Evolutionary conservation across 805 yeast species (phyloP).

Genomic region (Candida berthetii): DNA sequence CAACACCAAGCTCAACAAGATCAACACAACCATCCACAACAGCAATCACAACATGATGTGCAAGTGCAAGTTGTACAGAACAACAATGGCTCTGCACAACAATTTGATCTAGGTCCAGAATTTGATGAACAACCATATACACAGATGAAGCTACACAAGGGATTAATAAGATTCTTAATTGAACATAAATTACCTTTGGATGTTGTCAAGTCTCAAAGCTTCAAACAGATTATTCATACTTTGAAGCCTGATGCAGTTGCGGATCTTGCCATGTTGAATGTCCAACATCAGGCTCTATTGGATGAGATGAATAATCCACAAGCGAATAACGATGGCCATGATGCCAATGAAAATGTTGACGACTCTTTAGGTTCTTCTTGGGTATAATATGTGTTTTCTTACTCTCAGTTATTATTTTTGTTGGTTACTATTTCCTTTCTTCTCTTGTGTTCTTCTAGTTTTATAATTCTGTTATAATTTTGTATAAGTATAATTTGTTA

Average conservation of each 20-base stretch:
- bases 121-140: slow-evolving; percentile 39
- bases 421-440: too few relatives aligned
- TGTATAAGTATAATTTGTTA: too few relatives aligned
- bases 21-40: slow-evolving; percentile 1
- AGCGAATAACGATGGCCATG: not conserved
- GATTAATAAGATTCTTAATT: slow-evolving; percentile 40
- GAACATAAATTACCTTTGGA: slow-evolving; percentile 46
- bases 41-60: not conserved
- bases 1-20: not conserved
- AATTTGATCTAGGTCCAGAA: slow-evolving; percentile 2
- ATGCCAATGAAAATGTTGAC: slow-evolving; percentile 2
- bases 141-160: slow-evolving; percentile 40
- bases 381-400: too few relatives aligned
- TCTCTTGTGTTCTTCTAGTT: too few relatives aligned
- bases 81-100: too few relatives aligned
- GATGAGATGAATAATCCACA: slow-evolving; percentile 29
- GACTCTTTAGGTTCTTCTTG: slow-evolving; percentile 1
- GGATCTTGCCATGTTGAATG: slow-evolving; percentile 41
- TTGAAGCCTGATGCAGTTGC: slow-evolving; percentile 39
- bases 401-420: too few relatives aligned
- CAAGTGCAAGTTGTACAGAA: not conserved
- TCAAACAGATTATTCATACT: slow-evolving; percentile 45
- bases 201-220: slow-evolving; percentile 42
- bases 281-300: slow-evolving; percentile 35
- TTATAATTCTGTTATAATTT: too few relatives aligned